Base-by-base conservation (phyloP, 805 yeast species). In the Grigorovia transvaalensis region DNA sequence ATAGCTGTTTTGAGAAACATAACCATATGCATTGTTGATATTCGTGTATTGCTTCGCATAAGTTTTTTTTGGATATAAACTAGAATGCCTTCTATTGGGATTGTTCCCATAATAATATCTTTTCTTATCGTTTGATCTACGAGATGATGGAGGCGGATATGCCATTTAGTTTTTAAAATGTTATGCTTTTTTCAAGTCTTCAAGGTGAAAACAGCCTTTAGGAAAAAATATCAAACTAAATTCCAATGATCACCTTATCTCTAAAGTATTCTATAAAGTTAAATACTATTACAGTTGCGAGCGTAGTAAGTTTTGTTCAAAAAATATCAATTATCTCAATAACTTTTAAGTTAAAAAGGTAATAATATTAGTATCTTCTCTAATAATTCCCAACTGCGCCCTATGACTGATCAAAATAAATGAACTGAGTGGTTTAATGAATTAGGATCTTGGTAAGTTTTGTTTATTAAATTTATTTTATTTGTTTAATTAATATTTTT, bases 41-140 rank as follows among this genome's bases (percentile, higher is more conserved):
- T 38, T 38, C 15, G n/a, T 38, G 15, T 38, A 20, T 20, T 38
- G 35, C 38, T 52, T 54, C n/a, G 50, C 15, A 44, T 55, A 59
- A 4, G 48, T 45, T 46, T 56, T 56, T 44, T 57, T 60, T 2
- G 52, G 46, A 49, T 54, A 59, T 43, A 56, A 46, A 30, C 52
- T 54, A 2, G 55, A 48, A 40, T 60, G 60, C 56, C 68, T 59
- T 43, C 58, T 54, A 47, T 56, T 57, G 20, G 66, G 59, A 49
- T 56, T 62, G 48, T 58, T 60, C 9, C 59, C 56, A 45, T 64
- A 66, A 48, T 64, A 64, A 50, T 64, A 64, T 46, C 67, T 54
- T 56, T 64, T 65, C 56, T 65, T 63, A 20, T 64, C 68, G 41
- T 51, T 38, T 38, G 17, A 35, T 43, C 50, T n/a, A 19, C 59